Evolutionary conservation across 2,329 filamentous ascomycete species (phyloP).

Genomic region (Trichoderma endophyticum): DNA sequence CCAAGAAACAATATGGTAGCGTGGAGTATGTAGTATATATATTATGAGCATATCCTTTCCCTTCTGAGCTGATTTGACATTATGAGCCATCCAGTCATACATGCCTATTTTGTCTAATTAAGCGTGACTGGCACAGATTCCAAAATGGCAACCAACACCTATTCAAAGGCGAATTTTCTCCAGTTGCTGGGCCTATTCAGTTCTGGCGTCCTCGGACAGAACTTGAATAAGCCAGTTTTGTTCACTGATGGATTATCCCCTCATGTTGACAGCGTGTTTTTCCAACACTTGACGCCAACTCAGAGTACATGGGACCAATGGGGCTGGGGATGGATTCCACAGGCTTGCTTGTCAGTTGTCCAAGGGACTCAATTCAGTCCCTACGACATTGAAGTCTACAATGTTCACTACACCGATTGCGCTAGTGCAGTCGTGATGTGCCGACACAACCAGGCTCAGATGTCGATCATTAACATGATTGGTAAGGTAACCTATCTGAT

Average conservation of each 20-base stretch:
- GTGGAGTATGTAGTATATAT: neutral
- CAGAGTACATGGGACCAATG: neutral
- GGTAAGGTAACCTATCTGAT: neutral
- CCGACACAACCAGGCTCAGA: neutral
- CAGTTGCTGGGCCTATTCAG: neutral
- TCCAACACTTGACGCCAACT: neutral
- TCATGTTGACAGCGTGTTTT: neutral
- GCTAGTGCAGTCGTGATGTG: neutral
- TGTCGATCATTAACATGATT: neutral
- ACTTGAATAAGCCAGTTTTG: neutral
- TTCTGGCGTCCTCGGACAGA: neutral
- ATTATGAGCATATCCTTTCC: neutral
- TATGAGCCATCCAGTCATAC: neutral
- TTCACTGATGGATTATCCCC: neutral
- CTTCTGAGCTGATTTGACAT: neutral
- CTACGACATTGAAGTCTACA: neutral
- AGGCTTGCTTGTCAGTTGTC: neutral
- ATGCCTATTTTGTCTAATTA: neutral
- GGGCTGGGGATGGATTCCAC: neutral
- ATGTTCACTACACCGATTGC: neutral
- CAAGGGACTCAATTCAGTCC: neutral
- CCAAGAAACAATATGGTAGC: neutral
- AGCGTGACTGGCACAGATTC: neutral
- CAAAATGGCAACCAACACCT: neutral
- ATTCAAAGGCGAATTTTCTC: neutral